phyloP scores from a whole-genome alignment of 2,329 filamentous ascomycete species.

The Bipolaris victoriae region DNA sequence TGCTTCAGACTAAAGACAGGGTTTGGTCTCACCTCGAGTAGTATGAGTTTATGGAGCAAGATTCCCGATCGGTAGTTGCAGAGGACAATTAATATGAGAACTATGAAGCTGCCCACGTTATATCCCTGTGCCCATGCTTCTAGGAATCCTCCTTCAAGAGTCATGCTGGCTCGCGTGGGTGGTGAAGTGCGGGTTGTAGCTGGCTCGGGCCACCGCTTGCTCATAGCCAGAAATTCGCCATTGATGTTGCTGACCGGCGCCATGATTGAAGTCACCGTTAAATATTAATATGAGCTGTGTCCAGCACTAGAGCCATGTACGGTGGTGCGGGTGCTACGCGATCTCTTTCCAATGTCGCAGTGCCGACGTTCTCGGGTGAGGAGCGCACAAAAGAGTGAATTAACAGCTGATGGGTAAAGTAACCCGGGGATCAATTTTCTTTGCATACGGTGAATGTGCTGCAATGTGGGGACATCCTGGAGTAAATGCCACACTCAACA shows the following conservation, averaged over 20 bases:
- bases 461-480: slow-evolving; percentile 4
- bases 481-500: slow-evolving; percentile 7
- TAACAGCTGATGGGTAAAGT: slow-evolving; percentile 1
- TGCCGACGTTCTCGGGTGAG: not conserved
- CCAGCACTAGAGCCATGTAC: slow-evolving; percentile 8
- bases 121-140: slow-evolving; percentile 49
- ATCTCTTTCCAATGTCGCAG: not conserved
- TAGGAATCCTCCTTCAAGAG: slow-evolving; percentile 37
- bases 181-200: slow-evolving; percentile 34
- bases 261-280: slow-evolving; percentile 23
- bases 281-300: not conserved
- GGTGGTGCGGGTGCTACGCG: not conserved
- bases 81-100: slow-evolving; percentile 46
- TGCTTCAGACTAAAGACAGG: not conserved
- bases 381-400: not conserved
- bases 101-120: slow-evolving; percentile 43
- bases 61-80: slow-evolving; percentile 46
- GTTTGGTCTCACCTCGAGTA: slow-evolving; percentile 35
- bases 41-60: slow-evolving; percentile 44
- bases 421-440: slow-evolving; percentile 6
- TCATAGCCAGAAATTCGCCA: slow-evolving; percentile 11
- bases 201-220: slow-evolving; percentile 28
- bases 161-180: slow-evolving; percentile 35
- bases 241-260: slow-evolving; percentile 28
- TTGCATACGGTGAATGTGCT: slow-evolving; percentile 11